Evolutionary conservation across 2,329 filamentous ascomycete species (phyloP), one percentile per base, ranked within the genome.

Genomic region (Waltergamsia citrina): DNA sequence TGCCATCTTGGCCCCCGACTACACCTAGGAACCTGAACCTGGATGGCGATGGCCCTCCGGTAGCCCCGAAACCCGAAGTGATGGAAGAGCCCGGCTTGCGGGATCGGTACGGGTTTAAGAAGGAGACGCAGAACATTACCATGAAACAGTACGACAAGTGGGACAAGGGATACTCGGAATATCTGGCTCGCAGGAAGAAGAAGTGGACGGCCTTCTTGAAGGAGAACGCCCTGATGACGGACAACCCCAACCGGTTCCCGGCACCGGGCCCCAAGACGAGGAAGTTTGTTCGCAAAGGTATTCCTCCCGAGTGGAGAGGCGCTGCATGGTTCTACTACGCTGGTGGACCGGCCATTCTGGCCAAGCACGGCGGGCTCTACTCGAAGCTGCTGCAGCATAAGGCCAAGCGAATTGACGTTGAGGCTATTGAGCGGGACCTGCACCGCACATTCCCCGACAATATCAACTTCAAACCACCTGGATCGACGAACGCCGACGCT

Each of bases 291-390:
- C 78, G 88, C 33, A 96, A 95, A 57, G 90, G 90, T 12, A 90
- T 95, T 32, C 90, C 90, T 4, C 85, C 88, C 0, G 86, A 94
- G 43, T 94, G 87, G 78, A 77, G 90, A 49, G 90, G 90, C n/a
- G 82, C 85, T 6, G 90, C 90, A 29, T 96, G 90, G 90, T 96
- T 94, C 56, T 95, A 84, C 62, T 96, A 95, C 53, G 86, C 87
- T 9, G 86, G 86, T 15, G 90, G 90, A 2, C 86, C 86, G 17
- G 77, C 79, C 29, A 81, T 86, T 43, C 56, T 94, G 39, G 73
- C 77, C 33, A 81, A 85, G 49, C 74, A 93, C 46, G 71, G 77
- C 5, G 85, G 85, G 2, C 63, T 90, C 12, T 96, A 95, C 52
- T 71, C 78, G 34, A 69, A 77, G 34, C 63, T 93, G 25, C 64